phyloP scores from a whole-genome alignment of 345 rosid species.

The Raphanus sativus region DNA sequence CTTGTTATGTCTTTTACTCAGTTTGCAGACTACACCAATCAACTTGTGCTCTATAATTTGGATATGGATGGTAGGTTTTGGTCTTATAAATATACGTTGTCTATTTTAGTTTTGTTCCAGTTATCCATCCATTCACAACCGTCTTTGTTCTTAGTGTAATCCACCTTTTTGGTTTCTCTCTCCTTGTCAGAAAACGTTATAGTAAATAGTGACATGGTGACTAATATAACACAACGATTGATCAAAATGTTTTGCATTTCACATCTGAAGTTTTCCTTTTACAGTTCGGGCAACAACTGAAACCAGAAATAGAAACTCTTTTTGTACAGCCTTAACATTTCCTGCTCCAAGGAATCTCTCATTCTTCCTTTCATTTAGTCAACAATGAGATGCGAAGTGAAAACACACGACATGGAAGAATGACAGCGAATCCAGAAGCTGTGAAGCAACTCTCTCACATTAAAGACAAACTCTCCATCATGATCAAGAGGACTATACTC shows the following conservation, averaged over 20 bases:
- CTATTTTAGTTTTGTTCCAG: too few species aligned
- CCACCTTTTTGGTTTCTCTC: not conserved
- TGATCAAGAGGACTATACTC: too few species aligned
- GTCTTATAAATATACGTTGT: too few species aligned
- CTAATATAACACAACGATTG: conserved; percentile 26
- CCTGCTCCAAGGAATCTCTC: too few species aligned
- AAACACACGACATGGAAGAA: not conserved
- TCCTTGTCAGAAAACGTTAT: not conserved
- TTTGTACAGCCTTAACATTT: conserved; percentile 20
- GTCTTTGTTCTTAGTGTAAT: too few species aligned
- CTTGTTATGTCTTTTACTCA: too few species aligned
- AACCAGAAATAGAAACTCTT: conserved; percentile 26
- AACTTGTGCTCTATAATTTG: too few species aligned
- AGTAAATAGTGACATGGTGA: not conserved
- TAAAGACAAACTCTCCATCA: not conserved
- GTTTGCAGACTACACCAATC: too few species aligned
- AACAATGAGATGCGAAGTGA: not conserved
- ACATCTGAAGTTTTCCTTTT: conserved; percentile 12
- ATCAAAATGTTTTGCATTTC: conserved; percentile 21
- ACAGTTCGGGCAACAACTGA: conserved; percentile 16
- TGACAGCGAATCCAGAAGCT: not conserved
- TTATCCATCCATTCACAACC: too few species aligned
- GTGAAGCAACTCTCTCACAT: not conserved
- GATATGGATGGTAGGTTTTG: too few species aligned
- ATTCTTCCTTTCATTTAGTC: too few species aligned